Base-by-base conservation (phyloP, 2,329 filamentous ascomycete species). In the Diaporthe velutina region DNA sequence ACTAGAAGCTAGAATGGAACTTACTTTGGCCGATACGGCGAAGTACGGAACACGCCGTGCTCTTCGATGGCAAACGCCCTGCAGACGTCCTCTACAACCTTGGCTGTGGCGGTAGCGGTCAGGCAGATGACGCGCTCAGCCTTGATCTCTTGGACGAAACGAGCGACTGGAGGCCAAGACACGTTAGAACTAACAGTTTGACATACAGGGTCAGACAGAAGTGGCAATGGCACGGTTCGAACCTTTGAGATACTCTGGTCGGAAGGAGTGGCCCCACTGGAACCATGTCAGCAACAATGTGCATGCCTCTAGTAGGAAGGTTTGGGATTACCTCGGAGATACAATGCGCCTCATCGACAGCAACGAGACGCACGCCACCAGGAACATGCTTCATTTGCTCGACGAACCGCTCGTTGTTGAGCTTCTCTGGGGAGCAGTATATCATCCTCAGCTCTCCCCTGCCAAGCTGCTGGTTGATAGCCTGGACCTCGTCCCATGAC, bases 381-480 rank as follows among this genome's bases (percentile, higher is more conserved):
- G 85, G 85, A 0, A 90, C 86, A 17, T 85, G 80, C 57, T 88
- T 89, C 80, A 92, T 89, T 22, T 83, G 87, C 61, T 87, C 85
- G 8, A 92, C 85, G 66, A 92, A 92, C 0, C 86, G 87, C 77
- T 92, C 90, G 73, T 92, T 92, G 78, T 91, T 92, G 15, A 92
- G 83, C 9, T 89, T 84, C 79, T 92, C 90, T 0, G 90, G 90
- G 0, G 90, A 88, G 70, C 89, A 90, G 75, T 91, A 92, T 4
- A 92, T 80, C 2, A 92, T 78, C 4, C 88, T 87, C 10, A 92
- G 78, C 17, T 84, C 80, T 0, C 88, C 89, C 50, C 84, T 82
- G 22, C 85, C 83, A 70, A 88, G 80, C 25, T 79, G 80, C 13
- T 79, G 77, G 50, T 81, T 83, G 67, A 84, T 84, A 0, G 79